A percentile compares a stretch with the other conserved stretches of the same genome.
Conservation (phyloP, 2,329 filamentous ascomycete species). For the Penicillium sp. region DNA sequence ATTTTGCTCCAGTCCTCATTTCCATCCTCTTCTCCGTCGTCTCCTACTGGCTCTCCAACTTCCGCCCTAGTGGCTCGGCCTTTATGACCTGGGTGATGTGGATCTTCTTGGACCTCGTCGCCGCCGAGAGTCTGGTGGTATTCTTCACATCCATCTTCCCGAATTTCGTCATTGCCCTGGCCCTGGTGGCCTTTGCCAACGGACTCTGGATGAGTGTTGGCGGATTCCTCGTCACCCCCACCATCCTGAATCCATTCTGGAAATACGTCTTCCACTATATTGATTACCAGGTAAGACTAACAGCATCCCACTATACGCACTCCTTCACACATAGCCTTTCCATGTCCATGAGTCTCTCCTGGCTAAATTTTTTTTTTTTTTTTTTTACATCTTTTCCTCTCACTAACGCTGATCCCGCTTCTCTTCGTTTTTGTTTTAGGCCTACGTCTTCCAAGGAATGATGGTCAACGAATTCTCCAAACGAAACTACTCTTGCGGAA, state of each 20-base stretch:
- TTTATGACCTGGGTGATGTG: constrained; percentile 78
- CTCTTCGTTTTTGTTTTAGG: constrained; percentile 22
- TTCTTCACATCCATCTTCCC: constrained; percentile 67
- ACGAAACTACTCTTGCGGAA: constrained; percentile 58
- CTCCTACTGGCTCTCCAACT: constrained; percentile 74
- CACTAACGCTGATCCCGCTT: background rate
- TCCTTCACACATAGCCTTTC: too few relatives aligned
- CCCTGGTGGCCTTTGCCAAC: constrained; percentile 77
- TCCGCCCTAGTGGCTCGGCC: constrained; percentile 56
- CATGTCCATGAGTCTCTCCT: background rate
- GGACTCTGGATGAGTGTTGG: constrained; percentile 84
- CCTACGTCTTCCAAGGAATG: constrained; percentile 85
- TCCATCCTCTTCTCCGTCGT: constrained; percentile 67
- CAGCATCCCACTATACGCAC: too few relatives aligned
- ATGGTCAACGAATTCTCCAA: constrained; percentile 80
- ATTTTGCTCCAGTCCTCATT: constrained; percentile 53
- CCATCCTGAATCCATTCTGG: constrained; percentile 74
- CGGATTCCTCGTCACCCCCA: constrained; percentile 71
- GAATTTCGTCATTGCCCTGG: constrained; percentile 72
- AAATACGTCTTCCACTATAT: constrained; percentile 84
- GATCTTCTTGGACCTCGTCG: constrained; percentile 77
- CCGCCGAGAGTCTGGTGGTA: constrained; percentile 76
- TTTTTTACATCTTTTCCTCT: too few relatives aligned
- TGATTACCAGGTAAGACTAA: constrained; percentile 66
- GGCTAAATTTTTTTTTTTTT: background rate